Conservation (phyloP, 805 yeast species). For the Isabelozyma rhagii region DNA sequence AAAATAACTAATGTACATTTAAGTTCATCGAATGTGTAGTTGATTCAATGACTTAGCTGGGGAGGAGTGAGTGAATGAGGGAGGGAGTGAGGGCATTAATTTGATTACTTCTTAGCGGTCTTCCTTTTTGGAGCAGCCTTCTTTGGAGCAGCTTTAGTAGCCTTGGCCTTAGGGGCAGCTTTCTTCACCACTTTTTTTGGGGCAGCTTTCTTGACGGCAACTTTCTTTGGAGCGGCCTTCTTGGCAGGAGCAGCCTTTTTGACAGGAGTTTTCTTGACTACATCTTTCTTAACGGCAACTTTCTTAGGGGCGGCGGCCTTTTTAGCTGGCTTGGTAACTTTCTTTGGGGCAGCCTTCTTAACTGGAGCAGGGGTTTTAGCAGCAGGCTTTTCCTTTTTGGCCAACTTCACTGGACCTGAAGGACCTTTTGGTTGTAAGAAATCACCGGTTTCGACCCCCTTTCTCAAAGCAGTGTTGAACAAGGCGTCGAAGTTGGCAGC, state of each 20-base stretch:
- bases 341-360: constrained; percentile 17
- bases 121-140: constrained; percentile 11
- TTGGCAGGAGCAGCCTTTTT: constrained; percentile 20
- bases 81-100: neutral
- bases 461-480: constrained; percentile 75
- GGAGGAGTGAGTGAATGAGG: neutral
- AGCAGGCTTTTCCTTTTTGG: constrained; percentile 37
- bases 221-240: constrained; percentile 12
- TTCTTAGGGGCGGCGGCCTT: constrained; percentile 18
- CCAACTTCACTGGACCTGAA: constrained; percentile 77
- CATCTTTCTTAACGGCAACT: constrained; percentile 12
- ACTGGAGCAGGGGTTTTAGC: constrained; percentile 24
- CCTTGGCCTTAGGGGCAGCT: constrained; percentile 10
- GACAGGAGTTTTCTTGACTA: constrained; percentile 20
- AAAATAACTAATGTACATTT: neutral
- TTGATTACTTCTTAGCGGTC: constrained; percentile 1
- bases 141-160: constrained; percentile 26
- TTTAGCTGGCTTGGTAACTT: constrained; percentile 20
- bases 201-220: constrained; percentile 24
- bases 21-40: too few relatives aligned
- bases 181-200: constrained; percentile 22
- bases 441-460: constrained; percentile 75
- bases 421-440: constrained; percentile 87
- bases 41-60: too few relatives aligned
- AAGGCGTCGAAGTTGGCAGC: constrained; percentile 69